Percentiles rank a stretch among this genome's conserved stretches.
phyloP scores from a whole-genome alignment of 176 grass and related monocot genomes.

The Chloris gayana region DNA sequence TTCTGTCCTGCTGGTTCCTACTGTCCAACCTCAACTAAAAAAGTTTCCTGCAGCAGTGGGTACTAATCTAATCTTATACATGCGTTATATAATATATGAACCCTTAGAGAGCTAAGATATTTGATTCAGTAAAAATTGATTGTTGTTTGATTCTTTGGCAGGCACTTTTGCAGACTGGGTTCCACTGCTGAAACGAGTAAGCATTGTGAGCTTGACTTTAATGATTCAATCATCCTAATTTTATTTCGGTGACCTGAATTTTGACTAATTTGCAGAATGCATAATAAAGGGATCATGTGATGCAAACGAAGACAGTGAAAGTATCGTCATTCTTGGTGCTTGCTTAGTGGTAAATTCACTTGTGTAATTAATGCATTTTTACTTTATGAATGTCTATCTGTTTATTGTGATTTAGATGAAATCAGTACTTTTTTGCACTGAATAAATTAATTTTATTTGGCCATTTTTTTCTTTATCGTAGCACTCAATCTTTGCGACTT shows the following conservation, averaged over 20 bases:
- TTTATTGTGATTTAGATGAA: background rate
- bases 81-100: background rate
- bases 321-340: constrained; percentile 47
- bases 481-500: background rate
- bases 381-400: background rate
- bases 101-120: background rate
- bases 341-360: constrained; percentile 61
- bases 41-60: constrained; percentile 63
- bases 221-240: background rate
- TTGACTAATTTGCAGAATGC: constrained; percentile 61
- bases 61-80: constrained; percentile 53
- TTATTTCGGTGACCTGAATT: background rate
- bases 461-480: background rate
- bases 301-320: constrained; percentile 45
- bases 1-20: constrained; percentile 83
- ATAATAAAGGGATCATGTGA: constrained; percentile 52
- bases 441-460: background rate
- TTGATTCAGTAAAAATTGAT: constrained; percentile 28
- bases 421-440: background rate
- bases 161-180: constrained; percentile 82
- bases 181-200: constrained; percentile 69
- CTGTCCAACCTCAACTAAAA: constrained; percentile 69
- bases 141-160: constrained; percentile 49
- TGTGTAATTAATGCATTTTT: background rate
- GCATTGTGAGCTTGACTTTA: background rate